phyloP scores from a whole-genome alignment of 2,329 filamentous ascomycete genomes.

The Daldinia eschscholtzii region DNA sequence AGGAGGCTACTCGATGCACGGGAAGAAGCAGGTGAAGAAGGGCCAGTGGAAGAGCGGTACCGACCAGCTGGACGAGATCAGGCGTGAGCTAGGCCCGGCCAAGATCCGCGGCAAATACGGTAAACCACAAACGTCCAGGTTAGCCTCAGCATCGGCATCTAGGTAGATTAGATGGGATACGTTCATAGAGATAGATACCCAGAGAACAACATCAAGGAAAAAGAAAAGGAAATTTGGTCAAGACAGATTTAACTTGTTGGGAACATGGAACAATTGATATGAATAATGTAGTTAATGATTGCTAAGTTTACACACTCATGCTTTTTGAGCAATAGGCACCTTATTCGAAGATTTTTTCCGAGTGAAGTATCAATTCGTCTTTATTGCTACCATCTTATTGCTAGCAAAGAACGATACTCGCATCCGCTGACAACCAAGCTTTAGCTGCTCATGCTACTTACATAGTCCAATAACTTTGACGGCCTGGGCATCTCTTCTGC shows the following conservation, averaged over 20 bases:
- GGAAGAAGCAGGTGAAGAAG: slow-evolving; percentile 83
- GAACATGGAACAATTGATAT: neutral
- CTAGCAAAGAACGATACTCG: slow-evolving; percentile 37
- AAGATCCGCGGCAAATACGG: slow-evolving; percentile 61
- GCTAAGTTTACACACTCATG: slow-evolving; percentile 4
- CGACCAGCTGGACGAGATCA: slow-evolving; percentile 90
- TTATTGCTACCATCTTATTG: slow-evolving; percentile 40
- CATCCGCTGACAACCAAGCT: slow-evolving; percentile 24
- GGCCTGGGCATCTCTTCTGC: slow-evolving; percentile 16
- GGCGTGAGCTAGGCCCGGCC: slow-evolving; percentile 82
- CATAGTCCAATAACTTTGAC: slow-evolving; percentile 30
- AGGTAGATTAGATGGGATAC: slow-evolving; percentile 21
- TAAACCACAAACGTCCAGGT: slow-evolving; percentile 54
- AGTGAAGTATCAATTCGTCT: slow-evolving; percentile 41
- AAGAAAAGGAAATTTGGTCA: neutral
- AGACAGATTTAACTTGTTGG: neutral
- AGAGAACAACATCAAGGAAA: slow-evolving; percentile 21
- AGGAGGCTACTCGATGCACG: slow-evolving; percentile 76
- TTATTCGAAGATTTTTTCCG: slow-evolving; percentile 6
- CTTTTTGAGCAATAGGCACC: slow-evolving; percentile 5
- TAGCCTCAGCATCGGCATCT: slow-evolving; percentile 39
- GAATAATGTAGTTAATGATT: neutral
- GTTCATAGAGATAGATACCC: slow-evolving; percentile 25
- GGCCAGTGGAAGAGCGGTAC: slow-evolving; percentile 84
- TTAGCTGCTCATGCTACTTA: slow-evolving; percentile 18